These are phyloP conservation scores for Butyriboletus appendiculatus DNA, from an alignment of 1,284 basidiomycete genomes.

Conservation along the genomic window DNA sequence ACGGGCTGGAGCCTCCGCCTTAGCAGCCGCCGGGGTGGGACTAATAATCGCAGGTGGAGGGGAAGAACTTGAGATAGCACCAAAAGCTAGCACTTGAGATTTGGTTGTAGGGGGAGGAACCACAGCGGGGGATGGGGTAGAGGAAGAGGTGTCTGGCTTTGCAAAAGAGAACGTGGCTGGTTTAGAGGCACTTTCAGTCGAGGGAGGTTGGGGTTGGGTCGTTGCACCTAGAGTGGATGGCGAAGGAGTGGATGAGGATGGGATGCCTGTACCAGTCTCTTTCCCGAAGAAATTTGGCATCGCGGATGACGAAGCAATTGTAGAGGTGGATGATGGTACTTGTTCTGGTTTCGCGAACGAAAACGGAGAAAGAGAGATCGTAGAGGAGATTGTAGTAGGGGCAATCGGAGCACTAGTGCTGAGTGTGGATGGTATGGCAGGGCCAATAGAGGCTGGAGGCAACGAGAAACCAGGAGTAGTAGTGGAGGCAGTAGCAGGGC, in stretches of 20 bases:
- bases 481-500: slow-evolving; percentile 7
- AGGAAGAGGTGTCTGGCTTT: slow-evolving; percentile 13
- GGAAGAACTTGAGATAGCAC: slow-evolving; percentile 1
- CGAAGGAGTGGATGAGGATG: slow-evolving; percentile 1
- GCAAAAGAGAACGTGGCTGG: slow-evolving; percentile 19
- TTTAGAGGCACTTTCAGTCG: slow-evolving; percentile 10
- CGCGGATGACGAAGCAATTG: slow-evolving; percentile 15
- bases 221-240: slow-evolving; percentile 4
- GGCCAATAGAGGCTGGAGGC: slow-evolving; percentile 12
- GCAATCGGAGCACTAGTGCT: slow-evolving; percentile 6
- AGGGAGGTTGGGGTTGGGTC: slow-evolving; percentile 9
- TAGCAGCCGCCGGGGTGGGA: slow-evolving; percentile 8
- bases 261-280: neutral
- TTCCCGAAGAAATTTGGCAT: slow-evolving; percentile 30
- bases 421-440: slow-evolving; percentile 4
- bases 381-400: slow-evolving; percentile 1
- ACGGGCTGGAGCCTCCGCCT: slow-evolving; percentile 7
- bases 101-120: slow-evolving; percentile 9
- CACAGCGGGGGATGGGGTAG: neutral
- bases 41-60: slow-evolving; percentile 32
- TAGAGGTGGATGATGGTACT: slow-evolving; percentile 12
- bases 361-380: slow-evolving; percentile 9
- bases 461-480: slow-evolving; percentile 15
- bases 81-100: slow-evolving; percentile 6
- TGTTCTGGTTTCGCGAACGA: slow-evolving; percentile 20